Base-by-base conservation (phyloP, 495 filamentous ascomycete species). In the Xylaria longipes region DNA sequence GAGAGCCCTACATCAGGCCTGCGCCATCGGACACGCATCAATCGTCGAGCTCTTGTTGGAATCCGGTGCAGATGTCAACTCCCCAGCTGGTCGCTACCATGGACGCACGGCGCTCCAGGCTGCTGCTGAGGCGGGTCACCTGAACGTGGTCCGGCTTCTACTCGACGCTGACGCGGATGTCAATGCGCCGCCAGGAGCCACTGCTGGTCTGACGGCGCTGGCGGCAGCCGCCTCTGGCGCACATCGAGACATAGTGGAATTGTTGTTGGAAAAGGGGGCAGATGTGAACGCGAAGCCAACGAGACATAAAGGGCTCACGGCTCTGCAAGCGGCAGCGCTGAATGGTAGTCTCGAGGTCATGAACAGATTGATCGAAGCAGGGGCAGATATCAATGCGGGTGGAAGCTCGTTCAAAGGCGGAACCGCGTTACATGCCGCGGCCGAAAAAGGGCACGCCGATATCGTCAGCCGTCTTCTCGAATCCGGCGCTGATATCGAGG, bases 71-170 rank as follows among this genome's bases (percentile, higher is more conserved):
- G 52, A 74, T 35, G 72, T 79, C 58, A 75, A 79, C 60, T 65
- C 75, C 11, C 68, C 68, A 3, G 63, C 73, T 33, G 67, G 31
- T 0, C 65, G 69, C 54, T 62, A 76, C 22, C 68, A 75, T 29
- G 79, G 80, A 14, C 52, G 74, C 39, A 82, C 80, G 31, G 80
- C 80, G 20, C 72, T 82, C 27, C 80, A 82, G 63, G 77, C 71
- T 6, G 80, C 80, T 12, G 75, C 75, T 4, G 70, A 67, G 61
- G 71, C 58, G 1, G 75, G 77, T 5, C 54, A 75, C 43, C 46
- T 65, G 3, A 31, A 66, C 6, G 45, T 78, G 29, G 76, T 80
- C n/a, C 65, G 72, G 41, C 25, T 71, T 15, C 73, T 82, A 0
- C 56, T 82, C 39, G 70, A 66, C 25, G 71, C 69, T 11, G 76